These are phyloP conservation scores for Hirschfeldia incana DNA, from an alignment of 345 rosid species.

Conservation along the genomic window DNA sequence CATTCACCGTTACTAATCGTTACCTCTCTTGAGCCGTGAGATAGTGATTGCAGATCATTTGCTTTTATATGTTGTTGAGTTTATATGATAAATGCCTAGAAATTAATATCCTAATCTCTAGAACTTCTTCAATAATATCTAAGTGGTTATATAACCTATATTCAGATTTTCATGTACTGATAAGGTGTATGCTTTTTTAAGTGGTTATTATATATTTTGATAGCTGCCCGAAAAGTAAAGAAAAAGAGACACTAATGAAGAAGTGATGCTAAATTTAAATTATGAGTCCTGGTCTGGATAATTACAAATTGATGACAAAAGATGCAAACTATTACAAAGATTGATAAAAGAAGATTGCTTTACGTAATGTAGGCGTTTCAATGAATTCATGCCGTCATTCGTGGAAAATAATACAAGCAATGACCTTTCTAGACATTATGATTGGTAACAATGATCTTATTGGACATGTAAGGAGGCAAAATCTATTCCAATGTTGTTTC, in stretches of 20 bases:
- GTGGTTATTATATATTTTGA: too few relatives aligned
- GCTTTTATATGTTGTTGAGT: background rate
- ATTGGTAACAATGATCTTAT: constrained; percentile 31
- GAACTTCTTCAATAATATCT: background rate
- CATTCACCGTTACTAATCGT: constrained; percentile 66
- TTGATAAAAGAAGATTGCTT: constrained; percentile 26
- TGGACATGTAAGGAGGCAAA: constrained; percentile 30
- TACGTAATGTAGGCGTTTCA: constrained; percentile 38
- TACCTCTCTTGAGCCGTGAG: background rate
- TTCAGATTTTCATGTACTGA: background rate
- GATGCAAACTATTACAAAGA: background rate
- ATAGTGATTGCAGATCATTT: constrained; percentile 7
- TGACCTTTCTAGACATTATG: constrained; percentile 26
- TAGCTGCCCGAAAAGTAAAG: too few relatives aligned
- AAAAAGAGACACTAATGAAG: background rate
- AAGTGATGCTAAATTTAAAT: background rate
- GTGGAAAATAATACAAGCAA: constrained; percentile 29
- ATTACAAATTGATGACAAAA: constrained; percentile 5
- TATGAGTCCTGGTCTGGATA: constrained; percentile 5
- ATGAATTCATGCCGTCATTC: constrained; percentile 16
- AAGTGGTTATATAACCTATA: background rate
- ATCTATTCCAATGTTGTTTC: background rate
- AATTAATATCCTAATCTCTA: background rate
- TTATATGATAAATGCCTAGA: background rate
- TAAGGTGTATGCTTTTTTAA: background rate